phyloP scores from a whole-genome alignment of 2,329 filamentous ascomycete species.

The Apiospora koreana region DNA sequence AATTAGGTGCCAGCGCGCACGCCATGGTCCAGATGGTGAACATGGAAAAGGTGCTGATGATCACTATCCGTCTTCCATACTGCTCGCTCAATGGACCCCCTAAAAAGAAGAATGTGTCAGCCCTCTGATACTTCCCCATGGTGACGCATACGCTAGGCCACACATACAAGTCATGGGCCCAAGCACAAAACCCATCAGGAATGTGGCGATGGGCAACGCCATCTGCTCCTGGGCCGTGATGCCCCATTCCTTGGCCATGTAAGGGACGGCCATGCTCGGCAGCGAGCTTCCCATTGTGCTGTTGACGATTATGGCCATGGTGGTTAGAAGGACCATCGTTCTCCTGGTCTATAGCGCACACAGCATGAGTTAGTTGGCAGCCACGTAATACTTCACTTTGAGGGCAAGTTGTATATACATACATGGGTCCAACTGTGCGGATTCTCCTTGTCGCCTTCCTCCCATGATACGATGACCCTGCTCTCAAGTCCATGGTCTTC shows the following conservation, averaged over 20 bases:
- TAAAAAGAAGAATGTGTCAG: slow-evolving; percentile 29
- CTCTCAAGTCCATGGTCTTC: slow-evolving; percentile 22
- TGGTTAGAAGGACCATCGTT: slow-evolving; percentile 46
- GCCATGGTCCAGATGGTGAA: slow-evolving; percentile 56
- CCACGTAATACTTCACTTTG: too few relatives aligned
- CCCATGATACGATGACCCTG: slow-evolving; percentile 45
- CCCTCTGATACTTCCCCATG: too few relatives aligned
- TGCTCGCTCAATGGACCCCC: slow-evolving; percentile 70
- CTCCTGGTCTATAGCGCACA: slow-evolving; percentile 52
- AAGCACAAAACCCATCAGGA: slow-evolving; percentile 64
- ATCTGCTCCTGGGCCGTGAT: slow-evolving; percentile 47
- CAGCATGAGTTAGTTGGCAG: not conserved
- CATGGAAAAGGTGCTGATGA: slow-evolving; percentile 44
- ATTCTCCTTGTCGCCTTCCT: slow-evolving; percentile 50
- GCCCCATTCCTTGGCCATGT: slow-evolving; percentile 58
- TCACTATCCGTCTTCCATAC: slow-evolving; percentile 55
- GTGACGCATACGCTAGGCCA: too few relatives aligned
- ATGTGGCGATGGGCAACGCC: slow-evolving; percentile 63
- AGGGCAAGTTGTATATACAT: slow-evolving; percentile 32
- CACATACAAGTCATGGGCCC: slow-evolving; percentile 38
- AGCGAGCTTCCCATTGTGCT: slow-evolving; percentile 67
- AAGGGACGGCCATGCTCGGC: slow-evolving; percentile 62
- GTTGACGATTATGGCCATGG: slow-evolving; percentile 64
- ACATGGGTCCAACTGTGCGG: slow-evolving; percentile 50
- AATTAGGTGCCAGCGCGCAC: slow-evolving; percentile 55